Conservation (phyloP, 495 filamentous ascomycete genomes). For the Delitschia confertaspora region DNA sequence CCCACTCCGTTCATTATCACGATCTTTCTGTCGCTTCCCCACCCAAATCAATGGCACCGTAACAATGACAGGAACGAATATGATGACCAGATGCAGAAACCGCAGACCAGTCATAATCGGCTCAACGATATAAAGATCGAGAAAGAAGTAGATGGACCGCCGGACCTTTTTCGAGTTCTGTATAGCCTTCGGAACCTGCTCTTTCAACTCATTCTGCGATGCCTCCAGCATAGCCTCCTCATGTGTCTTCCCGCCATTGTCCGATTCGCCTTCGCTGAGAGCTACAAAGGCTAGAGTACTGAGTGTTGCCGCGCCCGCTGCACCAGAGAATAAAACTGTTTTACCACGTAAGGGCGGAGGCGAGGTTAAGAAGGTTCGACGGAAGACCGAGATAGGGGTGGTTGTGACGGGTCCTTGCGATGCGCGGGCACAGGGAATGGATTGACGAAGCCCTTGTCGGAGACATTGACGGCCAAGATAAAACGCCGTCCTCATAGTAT, state of each 20-base stretch:
- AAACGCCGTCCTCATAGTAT: constrained; percentile 47
- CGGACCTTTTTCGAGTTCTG: constrained; percentile 46
- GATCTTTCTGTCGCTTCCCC: constrained; percentile 50
- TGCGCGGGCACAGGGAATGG: constrained; percentile 25
- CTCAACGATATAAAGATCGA: constrained; percentile 70
- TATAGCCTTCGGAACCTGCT: constrained; percentile 52
- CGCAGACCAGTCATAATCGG: constrained; percentile 79
- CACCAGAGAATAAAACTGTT: constrained; percentile 37
- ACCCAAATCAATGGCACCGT: constrained; percentile 75
- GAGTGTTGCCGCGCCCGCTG: constrained; percentile 37
- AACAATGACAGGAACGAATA: constrained; percentile 83
- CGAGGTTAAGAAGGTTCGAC: constrained; percentile 10
- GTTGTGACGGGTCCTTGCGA: constrained; percentile 25
- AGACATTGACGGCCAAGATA: constrained; percentile 48
- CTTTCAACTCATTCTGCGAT: constrained; percentile 66
- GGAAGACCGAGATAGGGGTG: constrained; percentile 3
- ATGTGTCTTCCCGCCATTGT: constrained; percentile 53
- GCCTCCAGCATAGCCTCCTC: constrained; percentile 80
- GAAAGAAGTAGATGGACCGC: constrained; percentile 48
- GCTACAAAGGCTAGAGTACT: constrained; percentile 63
- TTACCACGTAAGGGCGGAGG: constrained; percentile 16
- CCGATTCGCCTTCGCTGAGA: constrained; percentile 47
- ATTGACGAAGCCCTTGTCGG: constrained; percentile 28
- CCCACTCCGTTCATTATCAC: constrained; percentile 61
- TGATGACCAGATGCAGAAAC: constrained; percentile 73